These are phyloP conservation scores for Rhinocladiella similis DNA, from an alignment of 2,329 filamentous ascomycete genomes.

Conservation along the genomic window DNA sequence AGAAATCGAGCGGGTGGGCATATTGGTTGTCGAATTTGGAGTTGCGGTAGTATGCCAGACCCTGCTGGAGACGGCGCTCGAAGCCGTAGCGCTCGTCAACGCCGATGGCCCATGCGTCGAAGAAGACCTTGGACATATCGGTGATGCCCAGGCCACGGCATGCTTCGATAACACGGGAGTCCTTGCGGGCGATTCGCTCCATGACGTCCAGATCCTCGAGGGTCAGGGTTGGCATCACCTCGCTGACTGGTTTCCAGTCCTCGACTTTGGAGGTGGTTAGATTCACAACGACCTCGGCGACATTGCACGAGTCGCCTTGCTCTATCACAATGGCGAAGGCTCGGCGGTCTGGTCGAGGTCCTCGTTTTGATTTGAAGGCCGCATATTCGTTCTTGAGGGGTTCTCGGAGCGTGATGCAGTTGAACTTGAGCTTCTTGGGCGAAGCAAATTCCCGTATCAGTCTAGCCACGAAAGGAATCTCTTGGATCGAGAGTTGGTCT, in stretches of 20 bases:
- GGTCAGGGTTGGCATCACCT: slow-evolving; percentile 84
- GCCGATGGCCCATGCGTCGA: slow-evolving; percentile 94
- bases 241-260: slow-evolving; percentile 72
- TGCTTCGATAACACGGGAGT: slow-evolving; percentile 87
- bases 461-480: not conserved
- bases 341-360: slow-evolving; percentile 35
- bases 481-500: slow-evolving; percentile 8
- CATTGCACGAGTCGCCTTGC: slow-evolving; percentile 51
- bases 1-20: slow-evolving; percentile 88
- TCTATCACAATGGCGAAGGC: slow-evolving; percentile 53
- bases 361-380: slow-evolving; percentile 25
- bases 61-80: slow-evolving; percentile 78
- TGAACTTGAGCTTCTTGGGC: slow-evolving; percentile 37
- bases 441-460: slow-evolving; percentile 16
- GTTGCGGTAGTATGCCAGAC: slow-evolving; percentile 92
- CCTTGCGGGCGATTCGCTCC: slow-evolving; percentile 72
- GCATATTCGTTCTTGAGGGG: slow-evolving; percentile 3
- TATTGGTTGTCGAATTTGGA: slow-evolving; percentile 88
- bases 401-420: slow-evolving; percentile 32
- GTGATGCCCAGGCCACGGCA: slow-evolving; percentile 81
- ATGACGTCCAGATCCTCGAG: slow-evolving; percentile 86
- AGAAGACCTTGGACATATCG: slow-evolving; percentile 95
- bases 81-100: slow-evolving; percentile 88
- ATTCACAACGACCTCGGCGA: slow-evolving; percentile 81
- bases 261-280: slow-evolving; percentile 65